Base-by-base conservation (phyloP, 805 yeast genomes). In the Barnettozyma sp. region DNA sequence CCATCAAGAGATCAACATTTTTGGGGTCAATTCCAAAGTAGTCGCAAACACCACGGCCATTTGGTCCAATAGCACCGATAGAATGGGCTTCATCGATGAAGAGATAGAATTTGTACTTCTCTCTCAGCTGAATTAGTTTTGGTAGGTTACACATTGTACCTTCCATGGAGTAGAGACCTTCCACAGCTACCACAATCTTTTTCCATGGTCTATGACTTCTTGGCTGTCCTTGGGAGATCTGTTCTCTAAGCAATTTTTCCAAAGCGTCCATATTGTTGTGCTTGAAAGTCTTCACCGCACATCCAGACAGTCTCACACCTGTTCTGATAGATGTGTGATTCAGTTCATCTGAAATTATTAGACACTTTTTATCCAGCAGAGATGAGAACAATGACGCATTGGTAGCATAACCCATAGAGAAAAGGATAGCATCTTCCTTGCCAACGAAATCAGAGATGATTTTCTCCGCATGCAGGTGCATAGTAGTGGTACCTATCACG, bases 1-100 rank as follows among this genome's bases (percentile, higher is more conserved):
- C 99, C 99, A 92, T 92, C 46, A 92, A 63, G 43, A 92, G 65
- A 62, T 92, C 99, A 39, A 92, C 68, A 29, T 74, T 74, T 10
- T 63, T 56, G 26, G 97, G 90, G 45, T 77, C 71, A 33, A 92
- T 74, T 36, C 80, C 81, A 58, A 83, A 92, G 62, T 85, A 84
- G 54, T 92, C 97, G 65, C 97, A 88, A 24, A 92, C 82, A 54
- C 99, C 99, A 54, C 83, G 78, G 30, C 98, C 98, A 35, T 63
- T 63, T 29, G 94, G 92, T 20, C 99, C 99, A 63, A 92, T 71
- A n/a, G 98, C 98, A 51, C 99, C 99, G 52, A 92, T 82, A 5
- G 97, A 90, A 60, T 92, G 99, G 10, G 98, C 98, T 60, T 92
- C 99, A 59, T 92, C 99, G 43, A 94, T 83, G 54, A 83, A 92